Evolutionary conservation across 495 filamentous ascomycete species (phyloP), one percentile per base, ranked within the genome.

Genomic region (Antarctomyces pellizariae): DNA sequence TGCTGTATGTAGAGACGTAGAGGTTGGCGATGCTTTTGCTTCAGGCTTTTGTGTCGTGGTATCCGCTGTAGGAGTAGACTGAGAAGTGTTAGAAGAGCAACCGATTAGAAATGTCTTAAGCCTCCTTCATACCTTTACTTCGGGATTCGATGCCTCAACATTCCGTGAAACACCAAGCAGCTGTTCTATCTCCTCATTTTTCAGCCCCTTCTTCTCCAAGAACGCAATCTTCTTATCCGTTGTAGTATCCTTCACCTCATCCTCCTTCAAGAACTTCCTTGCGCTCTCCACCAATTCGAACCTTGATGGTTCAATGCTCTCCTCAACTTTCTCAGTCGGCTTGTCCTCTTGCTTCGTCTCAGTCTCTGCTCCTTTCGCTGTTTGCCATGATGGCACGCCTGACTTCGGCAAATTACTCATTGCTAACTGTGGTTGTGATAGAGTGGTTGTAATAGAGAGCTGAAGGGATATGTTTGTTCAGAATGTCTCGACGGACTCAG

Each of bases 161-260:
- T 41, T 38, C 13, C 35, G 13, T 6, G 35, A 22, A 2, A 41
- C 53, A 11, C 59, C 59, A 12, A 86, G 42, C 7, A 90, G 53
- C 16, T 54, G 50, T 30, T 75, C 49, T 25, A 83, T 75, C 34
- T 89, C 75, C 18, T 61, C 50, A 3, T 56, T 44, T 2, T 49
- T 58, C 4, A 92, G 47, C 1, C 79, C 80, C 44, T 97, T 93
- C 18, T 63, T 65, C 37, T 71, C 62, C 5, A 95, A 52, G 33
- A 92, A 93, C 2, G 62, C 57, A 15, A 67, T 53, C 50, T 91
- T 86, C 46, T 66, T 67, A 27, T 76, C 71, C 23, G 57, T 55
- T 1, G 73, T 54, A 6, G 72, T 65, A 41, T 71, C 53, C 16
- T 64, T 62, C 24, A 91, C 75, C n/a, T 57, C 59, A 5, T 75